Percentiles rank a stretch among this genome's conserved stretches.
Evolutionary conservation across 1,139 yeast species (phyloP).

Genomic region (Lodderomyces elongisporus): DNA sequence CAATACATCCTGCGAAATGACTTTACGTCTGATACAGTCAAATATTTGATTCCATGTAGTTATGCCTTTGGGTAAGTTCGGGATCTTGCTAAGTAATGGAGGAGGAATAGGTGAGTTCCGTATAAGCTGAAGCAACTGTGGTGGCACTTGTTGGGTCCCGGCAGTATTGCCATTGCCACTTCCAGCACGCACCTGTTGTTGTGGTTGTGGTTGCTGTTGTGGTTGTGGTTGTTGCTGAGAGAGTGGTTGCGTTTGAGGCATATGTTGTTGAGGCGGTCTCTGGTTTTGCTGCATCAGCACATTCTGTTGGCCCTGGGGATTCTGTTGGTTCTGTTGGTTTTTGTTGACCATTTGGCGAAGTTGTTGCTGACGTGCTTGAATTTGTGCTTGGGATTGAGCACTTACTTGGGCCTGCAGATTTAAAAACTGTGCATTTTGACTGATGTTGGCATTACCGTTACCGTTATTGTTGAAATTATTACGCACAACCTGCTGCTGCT

Average conservation of each 20-base stretch:
- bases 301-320: conserved; percentile 6
- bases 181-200: conserved; percentile 2
- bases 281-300: conserved; percentile 27
- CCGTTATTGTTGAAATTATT: conserved; percentile 1
- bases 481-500: conserved; percentile 8
- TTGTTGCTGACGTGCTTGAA: conserved; percentile 25
- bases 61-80: conserved; percentile 76
- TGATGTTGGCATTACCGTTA: not conserved
- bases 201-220: conserved; percentile 8
- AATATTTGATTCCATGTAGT: conserved; percentile 82
- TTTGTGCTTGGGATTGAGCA: conserved; percentile 38
- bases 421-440: conserved; percentile 20
- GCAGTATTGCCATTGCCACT: not conserved
- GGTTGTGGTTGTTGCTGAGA: conserved; percentile 20
- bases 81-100: conserved; percentile 64
- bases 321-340: conserved; percentile 12
- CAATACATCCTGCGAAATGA: conserved; percentile 51
- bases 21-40: conserved; percentile 58
- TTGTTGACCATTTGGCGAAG: conserved; percentile 12
- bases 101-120: conserved; percentile 67
- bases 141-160: conserved; percentile 8
- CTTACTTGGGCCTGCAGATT: conserved; percentile 51
- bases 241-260: conserved; percentile 24
- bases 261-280: conserved; percentile 19
- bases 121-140: conserved; percentile 27